Base-by-base conservation (phyloP, 2,329 filamentous ascomycete genomes). In the Ophiostoma sp. region DNA sequence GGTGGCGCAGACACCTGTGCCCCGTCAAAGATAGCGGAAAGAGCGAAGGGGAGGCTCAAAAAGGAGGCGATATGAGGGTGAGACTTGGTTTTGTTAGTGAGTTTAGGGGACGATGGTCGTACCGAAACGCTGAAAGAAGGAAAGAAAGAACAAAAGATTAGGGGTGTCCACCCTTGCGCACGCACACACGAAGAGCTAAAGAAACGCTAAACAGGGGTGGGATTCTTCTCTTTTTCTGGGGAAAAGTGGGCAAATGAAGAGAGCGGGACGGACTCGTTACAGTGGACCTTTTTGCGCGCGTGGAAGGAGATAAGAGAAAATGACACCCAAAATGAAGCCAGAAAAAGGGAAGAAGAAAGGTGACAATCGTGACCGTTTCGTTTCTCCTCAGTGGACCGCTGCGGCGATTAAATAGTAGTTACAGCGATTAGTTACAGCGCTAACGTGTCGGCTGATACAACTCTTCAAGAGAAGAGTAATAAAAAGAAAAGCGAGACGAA, bases 231-330 rank as follows among this genome's bases (percentile, higher is more conserved):
- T 50, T 63, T 63, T 63, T 42, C 59, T 63, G 59, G 64, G 64
- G 64, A 50, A 68, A 68, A 68, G 64, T 68, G 64, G 64, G 64
- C 42, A 66, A 36, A 15, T 45, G 36, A n/a, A 45, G 61, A 9
- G 17, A 39, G 57, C 17, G 31, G 57, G 57, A 61, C 36, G 61
- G 33, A 28, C 61, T 66, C n/a, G 36, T 66, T 66, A 45, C 61
- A 66, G 61, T 66, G 61, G 61, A 66, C 36, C 61, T 42, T 12
- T 42, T 64, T 55, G 9, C n/a, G 50, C 50, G 50, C 22, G 9
- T 55, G 61, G 22, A 45, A 64, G 59, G n/a, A 59, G 55, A 59
- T 28, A 45, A 19, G 22, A 11, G 28, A 45, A 17, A n/a, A 19
- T 11, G 8, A 64, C 31, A 19, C 33, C 57, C 36, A 31, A 28